phyloP scores from a whole-genome alignment of 257 asterid species.

The Echites panduratus region DNA sequence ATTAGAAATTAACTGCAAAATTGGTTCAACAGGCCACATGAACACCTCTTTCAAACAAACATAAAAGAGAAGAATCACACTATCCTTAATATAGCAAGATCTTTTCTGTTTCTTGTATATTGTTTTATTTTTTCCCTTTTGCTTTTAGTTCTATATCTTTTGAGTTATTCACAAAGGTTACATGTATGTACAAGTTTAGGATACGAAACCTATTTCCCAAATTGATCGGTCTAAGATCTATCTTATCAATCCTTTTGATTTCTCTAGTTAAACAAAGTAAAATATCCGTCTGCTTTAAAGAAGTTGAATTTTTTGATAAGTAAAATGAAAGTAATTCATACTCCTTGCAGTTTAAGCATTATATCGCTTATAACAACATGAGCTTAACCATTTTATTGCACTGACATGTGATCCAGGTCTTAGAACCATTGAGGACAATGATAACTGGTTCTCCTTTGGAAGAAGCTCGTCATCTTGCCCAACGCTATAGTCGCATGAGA shows the following conservation, averaged over 20 bases:
- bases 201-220: too few relatives aligned
- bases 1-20: background rate
- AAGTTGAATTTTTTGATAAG: too few relatives aligned
- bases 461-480: slow-evolving; percentile 99
- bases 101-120: background rate
- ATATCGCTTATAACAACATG: background rate
- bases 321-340: background rate
- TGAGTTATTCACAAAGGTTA: too few relatives aligned
- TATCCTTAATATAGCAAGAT: background rate
- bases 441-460: slow-evolving; percentile 73
- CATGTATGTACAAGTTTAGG: too few relatives aligned
- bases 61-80: too few relatives aligned
- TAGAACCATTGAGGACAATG: slow-evolving; percentile 95
- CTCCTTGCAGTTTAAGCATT: background rate
- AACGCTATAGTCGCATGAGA: slow-evolving; percentile 91
- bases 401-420: slow-evolving; percentile 44
- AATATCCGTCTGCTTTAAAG: too few relatives aligned
- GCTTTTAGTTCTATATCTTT: background rate
- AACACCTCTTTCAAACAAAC: background rate
- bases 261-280: background rate
- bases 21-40: background rate
- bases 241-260: background rate
- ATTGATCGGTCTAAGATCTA: too few relatives aligned
- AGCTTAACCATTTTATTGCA: background rate
- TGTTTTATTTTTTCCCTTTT: background rate